Percentiles rank a stretch among this genome's conserved stretches.
phyloP scores from a whole-genome alignment of 2,329 filamentous ascomycete species.

The Colletotrichum salicis region DNA sequence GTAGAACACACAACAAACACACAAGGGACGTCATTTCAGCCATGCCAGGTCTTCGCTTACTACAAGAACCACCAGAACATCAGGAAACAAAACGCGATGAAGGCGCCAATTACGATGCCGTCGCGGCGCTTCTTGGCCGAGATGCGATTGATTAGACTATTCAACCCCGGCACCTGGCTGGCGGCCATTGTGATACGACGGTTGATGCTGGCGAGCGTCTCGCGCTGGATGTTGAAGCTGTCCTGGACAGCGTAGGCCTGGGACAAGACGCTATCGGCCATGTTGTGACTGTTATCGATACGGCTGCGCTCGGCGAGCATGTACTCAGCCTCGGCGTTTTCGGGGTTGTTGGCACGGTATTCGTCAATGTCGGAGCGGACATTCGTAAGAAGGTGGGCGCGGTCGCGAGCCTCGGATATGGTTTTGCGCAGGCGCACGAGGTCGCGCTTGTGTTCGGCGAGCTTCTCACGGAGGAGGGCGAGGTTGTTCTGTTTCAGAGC shows the following conservation, averaged over 20 bases:
- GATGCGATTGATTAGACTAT: constrained; percentile 90
- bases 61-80: constrained; percentile 83
- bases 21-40: constrained; percentile 7
- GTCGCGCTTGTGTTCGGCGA: constrained; percentile 87
- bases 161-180: constrained; percentile 91
- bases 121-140: constrained; percentile 95
- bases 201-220: constrained; percentile 89
- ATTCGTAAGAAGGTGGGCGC: constrained; percentile 88
- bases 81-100: constrained; percentile 92
- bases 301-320: constrained; percentile 91
- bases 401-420: constrained; percentile 82
- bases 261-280: constrained; percentile 89
- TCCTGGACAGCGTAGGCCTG: constrained; percentile 98
- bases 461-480: constrained; percentile 87
- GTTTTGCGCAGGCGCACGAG: constrained; percentile 78
- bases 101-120: constrained; percentile 89
- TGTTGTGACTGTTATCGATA: constrained; percentile 88
- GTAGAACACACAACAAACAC: constrained; percentile 24
- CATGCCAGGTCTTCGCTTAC: constrained; percentile 1
- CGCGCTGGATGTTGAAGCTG: constrained; percentile 85
- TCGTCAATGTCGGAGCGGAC: constrained; percentile 92
- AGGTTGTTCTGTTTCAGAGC: constrained; percentile 98
- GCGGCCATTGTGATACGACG: constrained; percentile 89
- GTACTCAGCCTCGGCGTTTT: constrained; percentile 90
- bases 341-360: constrained; percentile 85